These are phyloP conservation scores for Aegilops tauschii DNA, from an alignment of 176 grass and related monocot genomes.

Conservation along the genomic window DNA sequence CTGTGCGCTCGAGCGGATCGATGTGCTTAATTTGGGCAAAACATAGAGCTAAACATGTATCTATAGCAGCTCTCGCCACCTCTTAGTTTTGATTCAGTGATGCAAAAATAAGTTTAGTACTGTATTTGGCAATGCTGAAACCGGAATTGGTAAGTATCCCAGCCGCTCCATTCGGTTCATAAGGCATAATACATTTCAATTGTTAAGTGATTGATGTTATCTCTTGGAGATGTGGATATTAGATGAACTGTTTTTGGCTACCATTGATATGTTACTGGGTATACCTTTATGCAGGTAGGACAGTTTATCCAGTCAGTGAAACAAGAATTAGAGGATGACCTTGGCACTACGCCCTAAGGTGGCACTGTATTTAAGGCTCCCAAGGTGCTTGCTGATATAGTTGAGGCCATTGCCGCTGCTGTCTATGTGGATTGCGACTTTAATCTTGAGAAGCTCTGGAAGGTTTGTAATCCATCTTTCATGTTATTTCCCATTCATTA, in stretches of 20 bases:
- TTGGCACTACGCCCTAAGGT: constrained; percentile 43
- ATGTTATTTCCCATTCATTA: not conserved
- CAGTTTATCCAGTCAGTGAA: constrained; percentile 52
- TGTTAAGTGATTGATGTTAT: not conserved
- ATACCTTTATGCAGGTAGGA: constrained; percentile 36
- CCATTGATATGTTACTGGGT: not conserved
- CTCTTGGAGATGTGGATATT: not conserved
- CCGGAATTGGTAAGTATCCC: no score
- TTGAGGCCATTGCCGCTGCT: constrained; percentile 59
- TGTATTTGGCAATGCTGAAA: no score
- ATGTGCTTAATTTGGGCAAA: no score
- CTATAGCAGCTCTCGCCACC: no score
- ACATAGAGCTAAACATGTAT: no score
- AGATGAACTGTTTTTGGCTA: not conserved
- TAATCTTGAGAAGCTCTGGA: no score
- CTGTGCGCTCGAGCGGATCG: no score
- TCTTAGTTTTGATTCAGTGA: no score
- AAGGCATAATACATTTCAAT: no score
- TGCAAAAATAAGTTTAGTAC: not conserved
- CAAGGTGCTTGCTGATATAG: constrained; percentile 81
- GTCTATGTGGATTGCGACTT: no score
- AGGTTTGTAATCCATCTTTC: not conserved
- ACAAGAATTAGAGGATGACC: constrained; percentile 40
- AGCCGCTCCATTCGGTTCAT: no score
- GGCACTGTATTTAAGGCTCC: constrained; percentile 56